Percentiles rank a stretch among this genome's conserved stretches.
phyloP scores from a whole-genome alignment of 768 basidiomycete genomes.

The Tricholoma furcatifolium region DNA sequence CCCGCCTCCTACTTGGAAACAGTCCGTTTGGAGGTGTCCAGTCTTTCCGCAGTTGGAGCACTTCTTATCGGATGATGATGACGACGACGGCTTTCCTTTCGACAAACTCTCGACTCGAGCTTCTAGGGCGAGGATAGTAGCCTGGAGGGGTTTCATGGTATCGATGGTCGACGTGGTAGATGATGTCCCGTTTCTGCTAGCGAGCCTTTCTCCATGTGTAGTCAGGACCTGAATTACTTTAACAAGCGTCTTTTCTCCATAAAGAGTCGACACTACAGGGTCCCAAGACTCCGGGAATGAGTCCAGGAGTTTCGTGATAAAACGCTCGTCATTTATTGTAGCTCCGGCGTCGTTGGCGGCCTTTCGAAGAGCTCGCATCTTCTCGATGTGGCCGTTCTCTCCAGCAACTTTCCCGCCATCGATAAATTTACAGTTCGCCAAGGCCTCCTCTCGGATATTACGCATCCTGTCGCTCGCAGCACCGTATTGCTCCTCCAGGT shows the following conservation, averaged over 20 bases:
- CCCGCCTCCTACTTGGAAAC: too few species aligned
- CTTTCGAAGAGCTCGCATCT: background rate
- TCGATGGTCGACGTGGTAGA: background rate
- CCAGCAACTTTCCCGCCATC: background rate
- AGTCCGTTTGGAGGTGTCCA: background rate
- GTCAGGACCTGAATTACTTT: background rate
- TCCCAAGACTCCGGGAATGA: too few species aligned
- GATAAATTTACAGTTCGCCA: background rate
- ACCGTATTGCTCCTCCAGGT: constrained; percentile 1
- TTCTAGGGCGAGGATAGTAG: background rate
- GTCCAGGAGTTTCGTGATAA: too few species aligned
- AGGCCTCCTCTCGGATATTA: too few species aligned
- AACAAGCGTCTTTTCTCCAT: background rate
- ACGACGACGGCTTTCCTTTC: background rate
- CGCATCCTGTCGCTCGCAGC: background rate
- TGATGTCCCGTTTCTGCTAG: background rate
- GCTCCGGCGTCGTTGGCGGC: too few species aligned
- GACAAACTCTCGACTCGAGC: background rate
- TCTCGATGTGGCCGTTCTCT: constrained; percentile 1
- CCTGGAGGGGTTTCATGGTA: background rate
- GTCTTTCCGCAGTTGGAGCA: background rate
- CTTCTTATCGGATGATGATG: background rate
- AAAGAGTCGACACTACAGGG: too few species aligned
- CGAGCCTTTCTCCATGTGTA: background rate
- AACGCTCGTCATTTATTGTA: too few species aligned